Evolutionary conservation across 2,329 filamentous ascomycete genomes (phyloP).

Genomic region (Didymella arachidicola): DNA sequence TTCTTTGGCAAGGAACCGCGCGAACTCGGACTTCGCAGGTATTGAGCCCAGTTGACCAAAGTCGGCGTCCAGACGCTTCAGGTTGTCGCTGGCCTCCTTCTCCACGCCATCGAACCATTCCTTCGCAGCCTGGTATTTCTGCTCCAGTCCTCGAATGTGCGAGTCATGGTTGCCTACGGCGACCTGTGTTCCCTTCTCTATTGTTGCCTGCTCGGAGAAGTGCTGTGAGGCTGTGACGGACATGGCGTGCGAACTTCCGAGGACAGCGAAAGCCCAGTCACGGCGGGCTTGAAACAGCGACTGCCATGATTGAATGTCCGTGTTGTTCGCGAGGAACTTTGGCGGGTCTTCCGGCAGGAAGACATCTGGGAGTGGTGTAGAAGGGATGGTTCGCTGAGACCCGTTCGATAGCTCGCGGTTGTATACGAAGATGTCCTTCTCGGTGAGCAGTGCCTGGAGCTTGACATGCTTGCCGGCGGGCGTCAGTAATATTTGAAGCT

Average conservation of each 20-base stretch:
- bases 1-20: conserved; percentile 55
- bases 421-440: conserved; percentile 92
- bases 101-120: conserved; percentile 74
- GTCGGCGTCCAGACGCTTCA: conserved; percentile 72
- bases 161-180: conserved; percentile 85
- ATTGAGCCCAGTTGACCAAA: conserved; percentile 70
- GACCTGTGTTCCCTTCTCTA: conserved; percentile 80
- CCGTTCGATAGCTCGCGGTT: conserved; percentile 68
- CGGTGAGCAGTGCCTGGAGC: conserved; percentile 77
- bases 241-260: conserved; percentile 73
- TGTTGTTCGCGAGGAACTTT: conserved; percentile 82
- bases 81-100: conserved; percentile 70
- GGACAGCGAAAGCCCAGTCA: conserved; percentile 77
- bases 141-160: conserved; percentile 74
- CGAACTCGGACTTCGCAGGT: conserved; percentile 71
- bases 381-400: conserved; percentile 58
- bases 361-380: conserved; percentile 63
- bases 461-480: conserved; percentile 84
- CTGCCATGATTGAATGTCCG: conserved; percentile 86
- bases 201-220: conserved; percentile 76
- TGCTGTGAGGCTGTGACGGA: conserved; percentile 68
- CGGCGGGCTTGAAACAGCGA: conserved; percentile 81
- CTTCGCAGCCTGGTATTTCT: conserved; percentile 74
- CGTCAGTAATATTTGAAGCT: conserved; percentile 88
- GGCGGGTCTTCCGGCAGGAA: conserved; percentile 71